Evolutionary conservation across 768 basidiomycete genomes (phyloP).

Genomic region (Lyophyllum shimeji): DNA sequence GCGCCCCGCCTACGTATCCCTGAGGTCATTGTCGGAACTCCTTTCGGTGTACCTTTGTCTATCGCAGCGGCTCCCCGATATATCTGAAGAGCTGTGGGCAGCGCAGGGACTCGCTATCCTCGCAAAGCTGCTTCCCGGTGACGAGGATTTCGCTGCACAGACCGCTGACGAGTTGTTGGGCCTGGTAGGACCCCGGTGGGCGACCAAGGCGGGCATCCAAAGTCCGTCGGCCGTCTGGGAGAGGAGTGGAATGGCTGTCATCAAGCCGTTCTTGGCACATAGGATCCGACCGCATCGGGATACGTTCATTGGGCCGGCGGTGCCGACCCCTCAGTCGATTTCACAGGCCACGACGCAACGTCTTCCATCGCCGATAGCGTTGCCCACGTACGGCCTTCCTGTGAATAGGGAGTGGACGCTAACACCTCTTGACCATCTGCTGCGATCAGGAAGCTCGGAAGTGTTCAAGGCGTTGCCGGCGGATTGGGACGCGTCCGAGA

Average conservation of each 20-base stretch:
- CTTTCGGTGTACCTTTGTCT: constrained; percentile 55
- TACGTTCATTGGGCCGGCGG: constrained; percentile 49
- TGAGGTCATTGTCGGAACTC: constrained; percentile 55
- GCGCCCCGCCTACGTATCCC: constrained; percentile 30
- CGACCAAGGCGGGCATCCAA: constrained; percentile 32
- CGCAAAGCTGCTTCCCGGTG: constrained; percentile 61
- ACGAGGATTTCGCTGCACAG: constrained; percentile 58
- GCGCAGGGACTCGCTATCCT: constrained; percentile 64
- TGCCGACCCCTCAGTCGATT: constrained; percentile 55
- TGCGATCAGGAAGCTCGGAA: constrained; percentile 69
- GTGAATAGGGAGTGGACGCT: constrained; percentile 65
- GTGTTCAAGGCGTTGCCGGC: constrained; percentile 69
- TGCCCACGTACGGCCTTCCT: constrained; percentile 41
- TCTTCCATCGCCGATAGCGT: constrained; percentile 28
- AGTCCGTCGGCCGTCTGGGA: constrained; percentile 47
- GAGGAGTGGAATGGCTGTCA: constrained; percentile 44
- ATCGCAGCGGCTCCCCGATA: constrained; percentile 56
- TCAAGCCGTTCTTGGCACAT: constrained; percentile 62
- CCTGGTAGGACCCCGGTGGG: constrained; percentile 41
- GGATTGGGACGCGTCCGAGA: constrained; percentile 78
- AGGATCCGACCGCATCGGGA: constrained; percentile 41
- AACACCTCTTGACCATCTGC: constrained; percentile 70
- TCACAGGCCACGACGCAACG: constrained; percentile 55
- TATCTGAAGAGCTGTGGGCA: constrained; percentile 61
- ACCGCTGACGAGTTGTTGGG: constrained; percentile 40